Evolutionary conservation across 306 rosid species (phyloP).

Genomic region (Pueraria montana): DNA sequence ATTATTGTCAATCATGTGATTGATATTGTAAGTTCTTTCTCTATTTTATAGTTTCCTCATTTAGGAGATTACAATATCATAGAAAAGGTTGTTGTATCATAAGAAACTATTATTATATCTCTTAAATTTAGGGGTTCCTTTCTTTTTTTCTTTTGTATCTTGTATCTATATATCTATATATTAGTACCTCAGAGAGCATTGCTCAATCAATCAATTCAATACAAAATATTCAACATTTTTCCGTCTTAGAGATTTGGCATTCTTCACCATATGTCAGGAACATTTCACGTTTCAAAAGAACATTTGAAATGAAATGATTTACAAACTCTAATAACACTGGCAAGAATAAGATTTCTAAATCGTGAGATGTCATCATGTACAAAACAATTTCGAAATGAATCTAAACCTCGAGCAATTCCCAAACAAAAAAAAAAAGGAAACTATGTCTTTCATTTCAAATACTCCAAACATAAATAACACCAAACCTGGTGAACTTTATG

Average conservation of each 20-base stretch:
- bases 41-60: slow-evolving; percentile 1
- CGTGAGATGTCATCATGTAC: neutral
- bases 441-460: neutral
- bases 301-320: slow-evolving; percentile 11
- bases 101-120: neutral
- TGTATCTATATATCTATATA: neutral
- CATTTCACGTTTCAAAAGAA: slow-evolving; percentile 1
- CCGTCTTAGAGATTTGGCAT: slow-evolving; percentile 4
- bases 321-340: slow-evolving; percentile 5
- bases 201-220: slow-evolving; percentile 13
- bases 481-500: neutral
- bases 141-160: neutral
- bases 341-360: slow-evolving; percentile 14
- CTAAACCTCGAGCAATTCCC: slow-evolving; percentile 17
- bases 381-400: neutral
- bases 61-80: neutral
- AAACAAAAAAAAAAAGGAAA: slow-evolving; percentile 7
- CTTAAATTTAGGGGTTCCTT: neutral
- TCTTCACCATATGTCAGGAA: neutral
- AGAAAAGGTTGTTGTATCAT: neutral
- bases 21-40: neutral
- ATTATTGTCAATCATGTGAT: neutral
- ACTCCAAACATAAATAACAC: slow-evolving; percentile 7
- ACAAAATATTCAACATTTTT: slow-evolving; percentile 4
- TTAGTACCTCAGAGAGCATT: neutral